phyloP scores from a whole-genome alignment of 2,329 filamentous ascomycete species.

The Ascochyta clinopodiicola region DNA sequence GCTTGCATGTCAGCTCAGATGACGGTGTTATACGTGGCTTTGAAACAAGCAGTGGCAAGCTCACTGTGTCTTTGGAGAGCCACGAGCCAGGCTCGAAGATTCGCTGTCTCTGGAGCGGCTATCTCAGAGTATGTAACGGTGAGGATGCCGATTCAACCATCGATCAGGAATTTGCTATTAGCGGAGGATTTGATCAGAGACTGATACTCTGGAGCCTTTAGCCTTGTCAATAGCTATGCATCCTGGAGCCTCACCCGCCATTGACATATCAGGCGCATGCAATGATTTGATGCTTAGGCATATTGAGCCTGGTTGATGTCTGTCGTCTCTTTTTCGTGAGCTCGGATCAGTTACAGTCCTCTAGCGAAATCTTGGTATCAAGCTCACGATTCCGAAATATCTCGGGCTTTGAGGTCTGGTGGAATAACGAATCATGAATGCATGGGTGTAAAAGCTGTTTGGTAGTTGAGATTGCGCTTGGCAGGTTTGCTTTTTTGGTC shows the following conservation, averaged over 20 bases:
- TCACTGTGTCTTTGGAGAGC: slow-evolving; percentile 58
- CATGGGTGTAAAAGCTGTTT: not conserved
- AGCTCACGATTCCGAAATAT: not conserved
- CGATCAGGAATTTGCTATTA: slow-evolving; percentile 63
- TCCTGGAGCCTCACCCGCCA: not conserved
- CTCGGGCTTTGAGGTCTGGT: not conserved
- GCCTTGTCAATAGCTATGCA: not conserved
- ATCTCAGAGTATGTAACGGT: slow-evolving; percentile 36
- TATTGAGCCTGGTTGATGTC: not conserved
- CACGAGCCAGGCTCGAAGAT: slow-evolving; percentile 66
- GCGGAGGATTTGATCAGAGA: slow-evolving; percentile 69
- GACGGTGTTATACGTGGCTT: slow-evolving; percentile 68
- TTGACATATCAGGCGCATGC: not conserved
- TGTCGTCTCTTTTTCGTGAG: not conserved
- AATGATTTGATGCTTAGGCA: not conserved
- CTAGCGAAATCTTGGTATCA: not conserved
- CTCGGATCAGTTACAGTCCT: not conserved
- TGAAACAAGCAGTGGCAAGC: slow-evolving; percentile 64
- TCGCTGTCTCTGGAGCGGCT: slow-evolving; percentile 63
- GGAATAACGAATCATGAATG: not conserved
- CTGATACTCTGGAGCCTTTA: slow-evolving; percentile 61
- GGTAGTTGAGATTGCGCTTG: slow-evolving; percentile 3
- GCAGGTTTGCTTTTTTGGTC: slow-evolving; percentile 17
- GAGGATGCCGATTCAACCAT: slow-evolving; percentile 15
- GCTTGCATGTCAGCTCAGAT: slow-evolving; percentile 70